Evolutionary conservation across 352 stramenopile species (phyloP), one percentile per base, ranked within the genome.

Genomic region (Phytopythium ostracodes): DNA sequence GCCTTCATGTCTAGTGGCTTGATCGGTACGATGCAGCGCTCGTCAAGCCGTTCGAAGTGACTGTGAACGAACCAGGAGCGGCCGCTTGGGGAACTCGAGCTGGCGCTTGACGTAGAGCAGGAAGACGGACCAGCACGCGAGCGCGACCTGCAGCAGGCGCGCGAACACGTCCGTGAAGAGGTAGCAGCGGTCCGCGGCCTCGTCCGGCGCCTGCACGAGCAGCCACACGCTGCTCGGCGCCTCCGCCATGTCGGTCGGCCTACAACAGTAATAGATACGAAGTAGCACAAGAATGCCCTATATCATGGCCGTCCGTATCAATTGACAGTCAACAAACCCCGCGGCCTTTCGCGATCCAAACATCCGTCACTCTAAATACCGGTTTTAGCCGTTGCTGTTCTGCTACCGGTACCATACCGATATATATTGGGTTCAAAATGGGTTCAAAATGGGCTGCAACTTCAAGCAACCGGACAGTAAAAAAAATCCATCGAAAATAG

Each of bases 61-160:
- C 31, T 4, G 9, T 4, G 31, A 9, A 36, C 31, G 31, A 36
- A 84, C 77, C 51, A 77, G 80, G 14, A 93, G 62, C 17, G 77
- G 78, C 0, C 81, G 77, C 59, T 87, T 88, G 35, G 81, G 81
- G 17, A 75, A 79, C 72, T 92, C 84, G 53, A 91, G 73, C 62
- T 91, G 86, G 59, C 82, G 76, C 70, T 92, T 92, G 70, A 91
- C 78, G 66, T 81, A 89, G 55, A 92, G 71, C 44, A 92, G 70
- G 65, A 86, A 70, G 6, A 92, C 51, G 2, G 79, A 77, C 14
- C 73, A 77, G 24, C 75, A 56, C 7, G 65, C 77, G 47, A 94
- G 62, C 46, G 76, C 56, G 22, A 92, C 24, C 62, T 92, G 82
- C 59, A 92, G 68, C 46, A 88, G 22, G 11, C 78, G 72, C 2